Conservation (phyloP, 768 basidiomycete species). For the Kondoa malvinella region DNA sequence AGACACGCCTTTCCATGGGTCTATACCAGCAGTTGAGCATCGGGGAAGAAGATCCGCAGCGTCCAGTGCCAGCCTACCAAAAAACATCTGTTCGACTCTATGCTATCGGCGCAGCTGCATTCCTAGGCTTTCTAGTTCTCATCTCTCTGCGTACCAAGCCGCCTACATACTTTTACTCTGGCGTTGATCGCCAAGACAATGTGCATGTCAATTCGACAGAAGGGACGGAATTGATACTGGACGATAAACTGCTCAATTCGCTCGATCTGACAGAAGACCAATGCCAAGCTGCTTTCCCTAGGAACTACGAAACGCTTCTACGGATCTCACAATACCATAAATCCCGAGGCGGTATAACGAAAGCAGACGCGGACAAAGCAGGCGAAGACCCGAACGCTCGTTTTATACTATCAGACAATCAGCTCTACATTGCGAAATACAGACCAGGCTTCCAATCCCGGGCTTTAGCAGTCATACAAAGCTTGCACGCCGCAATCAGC, state of each 20-base stretch:
- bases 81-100: background rate
- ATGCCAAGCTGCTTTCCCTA: constrained; percentile 3
- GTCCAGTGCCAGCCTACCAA: background rate
- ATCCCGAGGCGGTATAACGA: background rate
- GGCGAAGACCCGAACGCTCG: background rate
- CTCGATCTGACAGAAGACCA: background rate
- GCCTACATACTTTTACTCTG: too few species aligned
- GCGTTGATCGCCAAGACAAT: background rate
- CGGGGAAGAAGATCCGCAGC: too few species aligned
- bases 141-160: too few species aligned
- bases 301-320: background rate
- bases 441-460: background rate
- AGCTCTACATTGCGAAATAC: background rate
- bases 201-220: background rate
- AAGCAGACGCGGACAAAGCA: background rate
- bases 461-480: background rate
- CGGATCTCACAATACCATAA: background rate
- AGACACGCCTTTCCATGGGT: too few species aligned
- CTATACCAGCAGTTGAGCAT: too few species aligned
- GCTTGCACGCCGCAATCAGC: constrained; percentile 10
- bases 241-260: background rate
- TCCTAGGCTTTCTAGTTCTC: background rate
- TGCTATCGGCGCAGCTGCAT: background rate
- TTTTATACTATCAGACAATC: background rate
- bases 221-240: background rate